A percentile compares a stretch with the other conserved stretches of the same genome.
phyloP scores from a whole-genome alignment of 495 filamentous ascomycete species.

The Schizothecium vesticola region DNA sequence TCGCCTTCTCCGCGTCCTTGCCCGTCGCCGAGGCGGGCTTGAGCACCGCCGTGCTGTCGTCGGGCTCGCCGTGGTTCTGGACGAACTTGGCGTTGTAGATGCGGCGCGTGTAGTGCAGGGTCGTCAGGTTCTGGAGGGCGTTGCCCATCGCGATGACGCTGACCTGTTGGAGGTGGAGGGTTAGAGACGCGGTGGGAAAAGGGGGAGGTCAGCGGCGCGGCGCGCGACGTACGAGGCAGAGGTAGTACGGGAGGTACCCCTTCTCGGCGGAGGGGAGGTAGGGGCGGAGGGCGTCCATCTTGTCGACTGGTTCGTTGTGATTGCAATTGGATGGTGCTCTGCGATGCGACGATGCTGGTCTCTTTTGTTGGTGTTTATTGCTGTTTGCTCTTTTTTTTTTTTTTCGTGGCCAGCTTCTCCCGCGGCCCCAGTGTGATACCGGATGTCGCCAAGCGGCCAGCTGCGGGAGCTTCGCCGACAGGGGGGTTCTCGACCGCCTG shows the following conservation, averaged over 20 bases:
- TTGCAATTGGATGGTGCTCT: neutral
- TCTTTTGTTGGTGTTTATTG: neutral
- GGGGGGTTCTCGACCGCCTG: neutral
- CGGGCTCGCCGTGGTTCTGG: conserved; percentile 38
- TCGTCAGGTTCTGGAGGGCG: conserved; percentile 72
- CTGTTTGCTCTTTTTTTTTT: neutral
- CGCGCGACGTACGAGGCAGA: conserved; percentile 37
- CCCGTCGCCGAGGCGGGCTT: conserved; percentile 44
- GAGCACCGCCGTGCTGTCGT: conserved; percentile 39
- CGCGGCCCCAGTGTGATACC: neutral
- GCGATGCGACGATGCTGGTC: too few relatives aligned
- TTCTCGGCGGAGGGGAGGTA: conserved; percentile 38
- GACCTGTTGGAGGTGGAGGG: conserved; percentile 45
- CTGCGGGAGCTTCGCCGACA: neutral
- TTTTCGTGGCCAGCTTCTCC: neutral
- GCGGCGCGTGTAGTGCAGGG: conserved; percentile 64
- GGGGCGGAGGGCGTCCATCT: conserved; percentile 34
- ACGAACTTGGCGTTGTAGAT: conserved; percentile 62
- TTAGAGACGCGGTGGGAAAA: neutral
- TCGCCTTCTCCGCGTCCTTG: conserved; percentile 42
- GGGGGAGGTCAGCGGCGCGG: neutral
- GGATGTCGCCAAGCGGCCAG: neutral
- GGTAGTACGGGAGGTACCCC: conserved; percentile 45
- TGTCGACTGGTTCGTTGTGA: neutral
- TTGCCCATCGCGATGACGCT: conserved; percentile 74